These are phyloP conservation scores for Flaveria robusta DNA, from an alignment of 129 eudicot genomes.

Conservation along the genomic window DNA sequence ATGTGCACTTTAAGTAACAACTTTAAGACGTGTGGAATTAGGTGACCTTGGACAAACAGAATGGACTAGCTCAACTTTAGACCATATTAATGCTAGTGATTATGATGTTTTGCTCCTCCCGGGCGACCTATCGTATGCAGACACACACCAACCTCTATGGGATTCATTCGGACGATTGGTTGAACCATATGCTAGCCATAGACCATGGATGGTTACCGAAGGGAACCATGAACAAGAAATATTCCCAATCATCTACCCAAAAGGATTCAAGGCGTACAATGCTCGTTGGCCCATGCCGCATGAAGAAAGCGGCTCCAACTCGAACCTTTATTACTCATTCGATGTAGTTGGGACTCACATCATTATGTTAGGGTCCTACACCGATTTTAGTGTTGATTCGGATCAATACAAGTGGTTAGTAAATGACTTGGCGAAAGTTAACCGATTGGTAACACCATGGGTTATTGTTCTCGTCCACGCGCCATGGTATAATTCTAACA, in stretches of 20 bases:
- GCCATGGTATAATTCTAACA: slow-evolving; percentile 81
- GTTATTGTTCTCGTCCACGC: slow-evolving; percentile 60
- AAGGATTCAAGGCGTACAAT: slow-evolving; percentile 68
- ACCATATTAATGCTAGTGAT: slow-evolving; percentile 51
- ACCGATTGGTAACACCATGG: slow-evolving; percentile 73
- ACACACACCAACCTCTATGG: slow-evolving; percentile 75
- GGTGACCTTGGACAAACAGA: slow-evolving; percentile 92
- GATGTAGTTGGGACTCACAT: slow-evolving; percentile 65
- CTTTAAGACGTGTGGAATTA: slow-evolving; percentile 5
- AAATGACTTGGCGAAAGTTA: slow-evolving; percentile 53
- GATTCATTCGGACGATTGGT: slow-evolving; percentile 85
- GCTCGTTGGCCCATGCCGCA: slow-evolving; percentile 85
- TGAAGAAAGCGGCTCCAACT: slow-evolving; percentile 58
- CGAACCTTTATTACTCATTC: slow-evolving; percentile 78
- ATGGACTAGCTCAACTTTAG: slow-evolving; percentile 79
- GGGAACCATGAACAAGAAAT: slow-evolving; percentile 87
- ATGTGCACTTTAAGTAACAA: too few species aligned
- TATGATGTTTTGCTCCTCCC: slow-evolving; percentile 76
- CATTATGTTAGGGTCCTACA: slow-evolving; percentile 74
- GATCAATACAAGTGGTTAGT: slow-evolving; percentile 75
- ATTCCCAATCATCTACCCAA: slow-evolving; percentile 52
- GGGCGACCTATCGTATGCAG: slow-evolving; percentile 87
- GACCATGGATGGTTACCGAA: slow-evolving; percentile 95
- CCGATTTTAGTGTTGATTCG: slow-evolving; percentile 48
- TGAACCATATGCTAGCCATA: slow-evolving; percentile 71